Evolutionary conservation across 2,329 filamentous ascomycete genomes (phyloP).

Genomic region (Orbilia brochopaga): DNA sequence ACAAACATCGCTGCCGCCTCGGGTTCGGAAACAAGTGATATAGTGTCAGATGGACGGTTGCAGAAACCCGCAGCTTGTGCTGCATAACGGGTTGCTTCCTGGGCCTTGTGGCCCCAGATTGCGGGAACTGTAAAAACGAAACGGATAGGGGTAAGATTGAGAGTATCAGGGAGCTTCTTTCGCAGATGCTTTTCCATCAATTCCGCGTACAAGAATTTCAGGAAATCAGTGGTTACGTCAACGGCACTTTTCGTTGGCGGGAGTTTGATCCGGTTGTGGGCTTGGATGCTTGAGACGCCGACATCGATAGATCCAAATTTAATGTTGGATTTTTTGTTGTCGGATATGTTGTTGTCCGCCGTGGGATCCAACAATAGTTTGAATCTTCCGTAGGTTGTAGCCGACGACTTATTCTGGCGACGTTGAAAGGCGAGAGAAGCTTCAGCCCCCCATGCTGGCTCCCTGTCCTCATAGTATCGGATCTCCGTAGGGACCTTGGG

Average conservation of each 20-base stretch:
- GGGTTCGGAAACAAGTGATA: slow-evolving; percentile 33
- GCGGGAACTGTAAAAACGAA: slow-evolving; percentile 52
- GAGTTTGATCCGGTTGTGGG: slow-evolving; percentile 26
- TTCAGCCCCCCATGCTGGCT: slow-evolving; percentile 17
- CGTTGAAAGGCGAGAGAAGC: slow-evolving; percentile 25
- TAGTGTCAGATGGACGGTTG: slow-evolving; percentile 20
- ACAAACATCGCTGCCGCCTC: slow-evolving; percentile 39
- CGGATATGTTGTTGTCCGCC: slow-evolving; percentile 7
- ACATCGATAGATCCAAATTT: background rate
- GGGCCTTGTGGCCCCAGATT: slow-evolving; percentile 41
- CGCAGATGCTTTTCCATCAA: slow-evolving; percentile 30
- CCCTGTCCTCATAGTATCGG: slow-evolving; percentile 21
- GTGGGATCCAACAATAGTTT: slow-evolving; percentile 50
- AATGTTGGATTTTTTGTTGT: background rate
- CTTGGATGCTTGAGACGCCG: background rate
- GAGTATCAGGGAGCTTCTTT: slow-evolving; percentile 18
- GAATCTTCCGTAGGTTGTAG: slow-evolving; percentile 40
- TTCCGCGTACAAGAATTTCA: slow-evolving; percentile 41
- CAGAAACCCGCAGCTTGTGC: slow-evolving; percentile 26
- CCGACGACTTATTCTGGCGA: slow-evolving; percentile 6
- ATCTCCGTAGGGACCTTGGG: slow-evolving; percentile 51
- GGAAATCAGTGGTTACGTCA: slow-evolving; percentile 44
- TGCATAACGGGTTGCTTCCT: slow-evolving; percentile 25
- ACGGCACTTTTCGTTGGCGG: slow-evolving; percentile 32
- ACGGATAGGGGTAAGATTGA: slow-evolving; percentile 50